Evolutionary conservation across 1,284 basidiomycete species (phyloP).

Genomic region (Rhodotorula sp.): DNA sequence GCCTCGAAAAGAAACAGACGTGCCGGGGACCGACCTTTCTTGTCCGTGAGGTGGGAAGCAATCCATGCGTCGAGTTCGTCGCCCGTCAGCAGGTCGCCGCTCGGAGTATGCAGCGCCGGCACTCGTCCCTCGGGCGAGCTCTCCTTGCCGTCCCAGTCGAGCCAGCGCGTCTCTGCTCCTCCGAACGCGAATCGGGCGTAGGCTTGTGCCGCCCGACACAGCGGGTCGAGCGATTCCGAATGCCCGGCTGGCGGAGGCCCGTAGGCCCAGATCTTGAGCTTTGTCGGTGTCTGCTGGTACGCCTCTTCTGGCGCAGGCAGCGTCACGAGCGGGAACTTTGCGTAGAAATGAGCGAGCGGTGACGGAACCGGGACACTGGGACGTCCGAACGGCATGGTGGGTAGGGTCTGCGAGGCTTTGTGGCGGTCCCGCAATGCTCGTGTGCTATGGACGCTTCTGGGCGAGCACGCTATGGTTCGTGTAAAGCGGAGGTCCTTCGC

Average conservation of each 20-base stretch:
- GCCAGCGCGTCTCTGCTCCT: constrained; percentile 9
- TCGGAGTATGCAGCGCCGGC: constrained; percentile 24
- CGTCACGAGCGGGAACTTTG: constrained; percentile 31
- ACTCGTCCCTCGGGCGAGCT: constrained; percentile 21
- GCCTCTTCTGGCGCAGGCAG: neutral
- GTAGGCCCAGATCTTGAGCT: constrained; percentile 26
- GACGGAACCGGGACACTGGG: constrained; percentile 10
- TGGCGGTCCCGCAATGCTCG: no score
- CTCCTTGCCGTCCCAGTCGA: constrained; percentile 9
- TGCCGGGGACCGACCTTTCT: neutral
- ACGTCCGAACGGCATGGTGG: neutral
- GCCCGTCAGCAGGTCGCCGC: constrained; percentile 23
- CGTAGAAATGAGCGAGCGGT: constrained; percentile 24
- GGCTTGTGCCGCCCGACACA: constrained; percentile 22
- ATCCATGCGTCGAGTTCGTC: constrained; percentile 19
- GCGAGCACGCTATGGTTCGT: neutral
- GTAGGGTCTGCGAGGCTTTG: no score
- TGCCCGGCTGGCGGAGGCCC: constrained; percentile 25
- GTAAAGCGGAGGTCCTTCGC: no score
- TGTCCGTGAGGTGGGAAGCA: neutral
- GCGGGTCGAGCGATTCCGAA: constrained; percentile 32
- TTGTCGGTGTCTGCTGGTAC: constrained; percentile 5
- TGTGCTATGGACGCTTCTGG: neutral
- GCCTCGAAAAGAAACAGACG: neutral
- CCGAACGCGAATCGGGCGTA: constrained; percentile 20